Evolutionary conservation across 768 basidiomycete species (phyloP).

Genomic region (Podaxis sp.): DNA sequence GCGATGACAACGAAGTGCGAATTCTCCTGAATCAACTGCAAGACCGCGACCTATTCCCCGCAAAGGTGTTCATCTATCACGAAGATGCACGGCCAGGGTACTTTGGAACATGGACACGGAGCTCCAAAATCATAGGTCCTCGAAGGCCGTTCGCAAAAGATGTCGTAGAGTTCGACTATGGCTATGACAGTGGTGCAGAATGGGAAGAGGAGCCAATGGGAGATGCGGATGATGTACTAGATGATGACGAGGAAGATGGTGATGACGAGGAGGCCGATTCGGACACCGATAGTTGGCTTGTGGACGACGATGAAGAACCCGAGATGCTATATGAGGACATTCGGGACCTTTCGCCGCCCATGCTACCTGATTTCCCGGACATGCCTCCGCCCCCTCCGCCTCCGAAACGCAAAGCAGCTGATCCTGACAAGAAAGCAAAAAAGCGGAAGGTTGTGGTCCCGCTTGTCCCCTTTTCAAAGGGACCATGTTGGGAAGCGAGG

Average conservation of each 20-base stretch:
- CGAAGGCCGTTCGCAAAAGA: conserved; percentile 84
- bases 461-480: conserved; percentile 78
- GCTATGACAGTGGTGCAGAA: conserved; percentile 92
- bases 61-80: conserved; percentile 82
- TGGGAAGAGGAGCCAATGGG: conserved; percentile 91
- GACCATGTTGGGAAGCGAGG: conserved; percentile 75
- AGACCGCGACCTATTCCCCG: conserved; percentile 61
- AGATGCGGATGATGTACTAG: conserved; percentile 73
- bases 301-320: conserved; percentile 68
- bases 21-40: conserved; percentile 59
- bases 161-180: conserved; percentile 77
- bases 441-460: conserved; percentile 78
- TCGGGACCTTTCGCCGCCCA: conserved; percentile 30
- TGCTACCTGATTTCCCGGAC: conserved; percentile 32
- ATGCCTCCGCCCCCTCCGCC: conserved; percentile 23
- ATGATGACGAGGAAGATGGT: conserved; percentile 66
- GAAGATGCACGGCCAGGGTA: conserved; percentile 91
- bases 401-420: conserved; percentile 69
- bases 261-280: conserved; percentile 65
- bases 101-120: conserved; percentile 91
- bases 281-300: conserved; percentile 78
- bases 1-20: conserved; percentile 69
- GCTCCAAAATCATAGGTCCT: conserved; percentile 75
- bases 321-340: conserved; percentile 41
- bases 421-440: conserved; percentile 53